Evolutionary conservation across 2,329 filamentous ascomycete species (phyloP).

Genomic region (Pseudogymnoascus sp.): DNA sequence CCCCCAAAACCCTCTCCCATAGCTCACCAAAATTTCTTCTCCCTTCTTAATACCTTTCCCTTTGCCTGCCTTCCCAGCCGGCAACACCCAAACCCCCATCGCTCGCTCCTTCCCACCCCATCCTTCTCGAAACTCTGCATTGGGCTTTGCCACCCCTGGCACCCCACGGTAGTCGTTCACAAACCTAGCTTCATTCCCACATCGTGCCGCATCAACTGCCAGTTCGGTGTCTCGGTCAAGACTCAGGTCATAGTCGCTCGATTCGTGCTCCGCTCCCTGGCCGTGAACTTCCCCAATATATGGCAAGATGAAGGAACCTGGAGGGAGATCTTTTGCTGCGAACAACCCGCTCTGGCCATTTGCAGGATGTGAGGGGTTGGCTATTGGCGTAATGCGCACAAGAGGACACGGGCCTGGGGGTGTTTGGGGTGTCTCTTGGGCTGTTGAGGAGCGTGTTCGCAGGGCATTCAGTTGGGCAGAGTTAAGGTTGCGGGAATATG

Average conservation of each 20-base stretch:
- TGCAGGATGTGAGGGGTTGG: slow-evolving; percentile 45
- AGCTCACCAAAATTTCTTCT: slow-evolving; percentile 57
- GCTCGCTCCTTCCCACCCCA: slow-evolving; percentile 47
- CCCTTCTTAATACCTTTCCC: slow-evolving; percentile 43
- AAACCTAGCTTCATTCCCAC: slow-evolving; percentile 57
- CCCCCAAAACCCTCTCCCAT: slow-evolving; percentile 60
- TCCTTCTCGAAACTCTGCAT: slow-evolving; percentile 51
- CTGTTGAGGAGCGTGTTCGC: slow-evolving; percentile 32
- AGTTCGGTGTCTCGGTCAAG: slow-evolving; percentile 48
- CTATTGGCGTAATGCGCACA: slow-evolving; percentile 48
- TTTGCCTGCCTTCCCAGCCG: slow-evolving; percentile 32
- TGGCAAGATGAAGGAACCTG: slow-evolving; percentile 49
- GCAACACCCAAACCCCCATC: slow-evolving; percentile 51
- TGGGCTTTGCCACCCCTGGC: slow-evolving; percentile 32
- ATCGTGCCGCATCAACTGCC: slow-evolving; percentile 50
- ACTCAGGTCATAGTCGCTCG: slow-evolving; percentile 57
- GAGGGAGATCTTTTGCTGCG: slow-evolving; percentile 43
- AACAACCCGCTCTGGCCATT: slow-evolving; percentile 52
- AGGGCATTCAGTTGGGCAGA: not conserved
- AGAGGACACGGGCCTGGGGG: slow-evolving; percentile 38
- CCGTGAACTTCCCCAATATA: slow-evolving; percentile 54
- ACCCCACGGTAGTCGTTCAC: slow-evolving; percentile 60
- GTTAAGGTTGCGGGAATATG: slow-evolving; percentile 34
- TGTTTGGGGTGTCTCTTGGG: slow-evolving; percentile 28
- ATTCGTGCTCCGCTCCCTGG: slow-evolving; percentile 27